Base-by-base conservation (phyloP, 169 alveolate species). In the Plasmodium blacklocki region DNA sequence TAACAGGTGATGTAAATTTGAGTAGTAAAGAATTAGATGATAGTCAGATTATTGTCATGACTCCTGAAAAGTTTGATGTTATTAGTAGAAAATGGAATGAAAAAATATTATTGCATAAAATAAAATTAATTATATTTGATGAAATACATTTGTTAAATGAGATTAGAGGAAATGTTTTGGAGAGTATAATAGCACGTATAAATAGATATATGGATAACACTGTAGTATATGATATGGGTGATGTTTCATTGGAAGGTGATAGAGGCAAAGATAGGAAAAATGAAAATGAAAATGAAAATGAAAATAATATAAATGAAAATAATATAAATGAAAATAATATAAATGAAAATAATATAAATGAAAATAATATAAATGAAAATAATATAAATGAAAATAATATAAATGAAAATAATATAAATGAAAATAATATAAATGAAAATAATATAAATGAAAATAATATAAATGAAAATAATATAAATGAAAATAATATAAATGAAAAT, bases 51-150 rank as follows among this genome's bases (percentile, higher is more conserved):
- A 97, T 99, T 47, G 99, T 99, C 9, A 98, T 99, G 52, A 99
- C 99, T 12, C 99, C 99, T 0, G 99, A 99, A 93, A 99, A 99
- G 93, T 99, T 99, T 99, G 99, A 99, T 94, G 98, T 99, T 47
- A 96, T 99, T 54, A 99, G 99, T 39, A 94, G 99, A 72, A 98
- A 98, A 88, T 95, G 98, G 58, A 99, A 99, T 18, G 99, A 98
- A 86, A 97, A 97, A 88, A 95, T 97, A 91, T 43, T 95, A 91
- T 50, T 98, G 88, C 95, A 98, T 73, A 93, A 96, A 73, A 97
- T 98, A 29, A 98, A 97, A 92, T 96, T 99, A 56, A 95, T 99
- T 47, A 99, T 99, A 88, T 97, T 99, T 86, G 99, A 99, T 92
- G 99, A 99, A 94, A 96, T 99, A 47, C 99, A 99, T 93, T 94